Base-by-base conservation (phyloP, 1,139 yeast genomes). In the Fermentozyma sake region DNA sequence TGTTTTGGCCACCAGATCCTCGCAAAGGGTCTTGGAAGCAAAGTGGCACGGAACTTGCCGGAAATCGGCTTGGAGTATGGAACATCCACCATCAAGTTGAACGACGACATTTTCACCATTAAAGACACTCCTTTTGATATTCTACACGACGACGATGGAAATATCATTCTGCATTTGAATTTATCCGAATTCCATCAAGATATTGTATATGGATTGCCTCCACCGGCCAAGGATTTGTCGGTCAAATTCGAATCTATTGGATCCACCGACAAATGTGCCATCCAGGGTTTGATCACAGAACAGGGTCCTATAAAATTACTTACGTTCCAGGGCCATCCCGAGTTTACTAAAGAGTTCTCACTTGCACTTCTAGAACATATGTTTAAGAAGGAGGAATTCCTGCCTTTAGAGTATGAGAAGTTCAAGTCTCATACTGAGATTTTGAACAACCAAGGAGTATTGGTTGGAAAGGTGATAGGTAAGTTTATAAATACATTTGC, bases 261-360 rank as follows among this genome's bases (percentile, higher is more conserved):
- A 1, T 54, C 69, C 5, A 72, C 80, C 7, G 55, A 60, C 1
- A 61, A 56, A 26, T 79, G 93, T 39, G 47, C 55, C 1, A 57
- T 75, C 18, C 96, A 87, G 47, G 83, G 95, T 26, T 33, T 74
- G 16, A 37, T 67, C 38, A 76, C 72, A 37, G 63, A 58, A 33
- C 56, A 61, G 6, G 64, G 59, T 35, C 58, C 61, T 0, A 24
- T 61, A 12, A 61, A 63, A 28, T 33, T 79, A 4, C 57, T 85
- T 23, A 74, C 93, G 0, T 74, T 85, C 42, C 96, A 87, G 50
- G 96, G 96, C 1, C 96, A 87, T 47, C 96, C 96, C 0, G 96
- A 87, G 49, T 86, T 83, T 44, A 49, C 61, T 15, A 55, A 64
- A 1, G 67, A 55, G 3, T 39, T 50, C 26, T 52, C 62, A 3